phyloP scores from a whole-genome alignment of 2,329 filamentous ascomycete genomes.

The Talaromyces pinophilus region DNA sequence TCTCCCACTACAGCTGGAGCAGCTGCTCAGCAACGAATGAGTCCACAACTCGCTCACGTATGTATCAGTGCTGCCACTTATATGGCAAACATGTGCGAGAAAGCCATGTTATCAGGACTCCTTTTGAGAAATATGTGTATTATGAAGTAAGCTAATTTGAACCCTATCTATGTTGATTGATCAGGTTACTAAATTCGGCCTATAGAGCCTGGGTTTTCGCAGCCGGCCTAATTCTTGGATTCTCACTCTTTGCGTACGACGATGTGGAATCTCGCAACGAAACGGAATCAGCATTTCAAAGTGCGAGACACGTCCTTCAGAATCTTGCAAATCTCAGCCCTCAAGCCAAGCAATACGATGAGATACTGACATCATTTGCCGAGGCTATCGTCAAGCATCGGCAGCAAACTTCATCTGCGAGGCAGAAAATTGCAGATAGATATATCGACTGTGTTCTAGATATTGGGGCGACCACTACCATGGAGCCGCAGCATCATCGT shows the following conservation, averaged over 20 bases:
- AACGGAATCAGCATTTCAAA: conserved; percentile 52
- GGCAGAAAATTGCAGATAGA: conserved; percentile 17
- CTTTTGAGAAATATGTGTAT: conserved; percentile 60
- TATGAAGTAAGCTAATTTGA: conserved; percentile 51
- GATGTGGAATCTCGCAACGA: conserved; percentile 43
- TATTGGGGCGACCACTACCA: conserved; percentile 5
- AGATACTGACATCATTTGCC: conserved; percentile 54
- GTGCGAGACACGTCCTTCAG: conserved; percentile 53
- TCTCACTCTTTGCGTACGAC: conserved; percentile 51
- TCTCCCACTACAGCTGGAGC: background rate
- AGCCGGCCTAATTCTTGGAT: conserved; percentile 58
- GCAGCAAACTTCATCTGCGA: conserved; percentile 27
- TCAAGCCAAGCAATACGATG: conserved; percentile 59
- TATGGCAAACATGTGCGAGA: conserved; percentile 58
- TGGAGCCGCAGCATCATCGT: background rate
- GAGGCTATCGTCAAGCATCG: conserved; percentile 50
- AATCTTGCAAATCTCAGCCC: conserved; percentile 54
- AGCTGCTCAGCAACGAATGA: conserved; percentile 8
- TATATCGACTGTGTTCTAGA: conserved; percentile 22
- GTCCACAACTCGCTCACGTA: conserved; percentile 50
- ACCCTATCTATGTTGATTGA: background rate
- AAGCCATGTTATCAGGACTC: conserved; percentile 45
- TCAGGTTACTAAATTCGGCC: background rate
- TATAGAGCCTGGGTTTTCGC: conserved; percentile 57
- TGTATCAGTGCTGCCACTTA: conserved; percentile 60